phyloP scores from a whole-genome alignment of 2,329 filamentous ascomycete genomes.

The Stagonosporopsis cucurbitacearum region DNA sequence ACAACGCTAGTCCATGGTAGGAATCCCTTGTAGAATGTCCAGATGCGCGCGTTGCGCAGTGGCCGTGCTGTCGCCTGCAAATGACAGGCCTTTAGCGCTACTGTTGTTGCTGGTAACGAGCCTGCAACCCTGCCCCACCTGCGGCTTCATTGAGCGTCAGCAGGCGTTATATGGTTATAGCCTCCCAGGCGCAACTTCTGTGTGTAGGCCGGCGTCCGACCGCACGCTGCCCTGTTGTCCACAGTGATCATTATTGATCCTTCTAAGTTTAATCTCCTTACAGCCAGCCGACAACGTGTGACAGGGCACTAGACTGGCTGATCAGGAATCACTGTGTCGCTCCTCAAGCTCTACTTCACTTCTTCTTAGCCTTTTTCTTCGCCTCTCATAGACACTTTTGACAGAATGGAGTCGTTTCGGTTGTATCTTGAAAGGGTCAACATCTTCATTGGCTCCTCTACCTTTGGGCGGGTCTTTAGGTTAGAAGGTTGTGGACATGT shows the following conservation, averaged over 20 bases:
- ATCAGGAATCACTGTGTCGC: slow-evolving; percentile 4
- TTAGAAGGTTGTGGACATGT: slow-evolving; percentile 85
- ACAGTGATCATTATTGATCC: slow-evolving; percentile 2
- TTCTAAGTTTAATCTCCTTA: neutral
- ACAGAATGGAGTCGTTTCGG: slow-evolving; percentile 35
- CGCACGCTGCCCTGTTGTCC: neutral
- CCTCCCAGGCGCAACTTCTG: neutral
- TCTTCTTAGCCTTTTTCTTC: neutral
- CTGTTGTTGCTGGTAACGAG: slow-evolving; percentile 8
- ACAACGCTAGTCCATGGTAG: slow-evolving; percentile 29
- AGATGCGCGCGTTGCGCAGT: slow-evolving; percentile 17
- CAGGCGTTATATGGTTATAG: slow-evolving; percentile 6
- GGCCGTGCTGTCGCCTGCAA: slow-evolving; percentile 30
- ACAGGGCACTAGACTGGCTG: slow-evolving; percentile 4
- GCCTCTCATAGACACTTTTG: neutral
- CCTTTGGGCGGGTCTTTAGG: slow-evolving; percentile 63
- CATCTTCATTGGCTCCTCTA: slow-evolving; percentile 38
- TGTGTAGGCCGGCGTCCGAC: neutral
- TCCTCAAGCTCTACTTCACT: neutral
- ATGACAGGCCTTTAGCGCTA: slow-evolving; percentile 29
- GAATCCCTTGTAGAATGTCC: slow-evolving; percentile 29
- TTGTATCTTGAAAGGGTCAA: slow-evolving; percentile 32
- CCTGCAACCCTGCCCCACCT: slow-evolving; percentile 23
- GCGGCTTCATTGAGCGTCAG: slow-evolving; percentile 7
- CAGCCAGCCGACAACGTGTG: neutral